phyloP scores from a whole-genome alignment of 192 early-diverging fungal genomes.

The Radiomyces spectabilis region DNA sequence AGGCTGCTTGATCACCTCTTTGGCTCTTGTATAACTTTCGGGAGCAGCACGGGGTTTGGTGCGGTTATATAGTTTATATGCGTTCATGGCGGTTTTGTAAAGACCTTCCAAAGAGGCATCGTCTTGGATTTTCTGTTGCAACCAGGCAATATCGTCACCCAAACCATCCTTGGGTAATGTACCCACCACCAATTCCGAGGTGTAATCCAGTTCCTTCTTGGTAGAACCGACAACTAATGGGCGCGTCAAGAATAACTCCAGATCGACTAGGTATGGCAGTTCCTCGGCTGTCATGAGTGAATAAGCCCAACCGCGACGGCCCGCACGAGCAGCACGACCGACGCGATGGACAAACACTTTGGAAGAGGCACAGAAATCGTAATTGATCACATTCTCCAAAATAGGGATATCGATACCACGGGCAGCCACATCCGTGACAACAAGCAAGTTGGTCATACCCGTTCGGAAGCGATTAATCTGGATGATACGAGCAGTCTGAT shows the following conservation, averaged over 20 bases:
- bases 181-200: constrained; percentile 75
- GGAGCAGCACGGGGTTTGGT: constrained; percentile 74
- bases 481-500: constrained; percentile 84
- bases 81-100: constrained; percentile 65
- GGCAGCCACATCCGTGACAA: constrained; percentile 98
- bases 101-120: constrained; percentile 60
- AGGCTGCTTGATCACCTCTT: constrained; percentile 61
- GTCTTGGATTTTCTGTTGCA: constrained; percentile 47
- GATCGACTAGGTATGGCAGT: constrained; percentile 85
- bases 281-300: constrained; percentile 85
- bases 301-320: constrained; percentile 86
- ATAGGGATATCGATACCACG: constrained; percentile 99
- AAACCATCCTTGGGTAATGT: constrained; percentile 61
- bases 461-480: constrained; percentile 81
- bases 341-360: constrained; percentile 98
- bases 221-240: constrained; percentile 38
- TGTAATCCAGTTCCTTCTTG: constrained; percentile 51
- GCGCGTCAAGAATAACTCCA: constrained; percentile 87
- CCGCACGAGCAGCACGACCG: constrained; percentile 94
- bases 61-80: constrained; percentile 79
- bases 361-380: constrained; percentile 85
- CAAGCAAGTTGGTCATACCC: constrained; percentile 69
- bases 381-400: constrained; percentile 95
- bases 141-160: constrained; percentile 70
- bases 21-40: constrained; percentile 83